phyloP scores from a whole-genome alignment of 305 asterid species.

The Fraxinus baroniana region DNA sequence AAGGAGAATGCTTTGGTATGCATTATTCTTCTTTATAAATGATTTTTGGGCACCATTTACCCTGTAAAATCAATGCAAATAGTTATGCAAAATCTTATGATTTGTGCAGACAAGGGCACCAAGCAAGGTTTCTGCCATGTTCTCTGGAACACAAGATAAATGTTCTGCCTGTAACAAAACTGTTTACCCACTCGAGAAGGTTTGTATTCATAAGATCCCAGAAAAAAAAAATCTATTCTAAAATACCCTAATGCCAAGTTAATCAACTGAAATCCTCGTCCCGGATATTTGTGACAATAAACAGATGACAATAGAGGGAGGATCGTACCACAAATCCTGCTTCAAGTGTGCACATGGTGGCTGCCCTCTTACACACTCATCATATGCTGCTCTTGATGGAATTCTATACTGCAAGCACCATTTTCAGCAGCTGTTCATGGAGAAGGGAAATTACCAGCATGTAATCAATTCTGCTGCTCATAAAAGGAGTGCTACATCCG shows the following conservation, averaged over 20 bases:
- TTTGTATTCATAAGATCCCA: constrained; percentile 10
- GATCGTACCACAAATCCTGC: constrained; percentile 37
- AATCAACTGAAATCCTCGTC: neutral
- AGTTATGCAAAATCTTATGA: too few relatives aligned
- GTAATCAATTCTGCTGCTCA: constrained; percentile 49
- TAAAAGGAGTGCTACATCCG: constrained; percentile 34
- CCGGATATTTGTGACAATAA: neutral
- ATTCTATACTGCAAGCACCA: constrained; percentile 70
- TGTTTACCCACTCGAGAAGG: constrained; percentile 88
- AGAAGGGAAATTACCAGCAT: constrained; percentile 70
- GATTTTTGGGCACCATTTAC: too few relatives aligned
- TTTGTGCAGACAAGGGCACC: constrained; percentile 58
- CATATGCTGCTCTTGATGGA: constrained; percentile 68
- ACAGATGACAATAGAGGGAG: constrained; percentile 39
- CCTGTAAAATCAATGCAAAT: too few relatives aligned
- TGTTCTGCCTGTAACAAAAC: constrained; percentile 78
- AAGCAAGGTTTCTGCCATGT: constrained; percentile 72
- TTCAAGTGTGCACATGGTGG: constrained; percentile 48
- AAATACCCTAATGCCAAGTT: neutral
- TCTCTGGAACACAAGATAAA: constrained; percentile 89
- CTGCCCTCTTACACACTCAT: constrained; percentile 39
- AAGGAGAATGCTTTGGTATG: constrained; percentile 60
- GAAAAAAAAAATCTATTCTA: too few relatives aligned
- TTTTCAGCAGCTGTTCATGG: constrained; percentile 74
- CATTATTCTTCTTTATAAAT: neutral